phyloP scores from a whole-genome alignment of 176 grass and related monocot species.

The Bolboschoenus planiculmis region DNA sequence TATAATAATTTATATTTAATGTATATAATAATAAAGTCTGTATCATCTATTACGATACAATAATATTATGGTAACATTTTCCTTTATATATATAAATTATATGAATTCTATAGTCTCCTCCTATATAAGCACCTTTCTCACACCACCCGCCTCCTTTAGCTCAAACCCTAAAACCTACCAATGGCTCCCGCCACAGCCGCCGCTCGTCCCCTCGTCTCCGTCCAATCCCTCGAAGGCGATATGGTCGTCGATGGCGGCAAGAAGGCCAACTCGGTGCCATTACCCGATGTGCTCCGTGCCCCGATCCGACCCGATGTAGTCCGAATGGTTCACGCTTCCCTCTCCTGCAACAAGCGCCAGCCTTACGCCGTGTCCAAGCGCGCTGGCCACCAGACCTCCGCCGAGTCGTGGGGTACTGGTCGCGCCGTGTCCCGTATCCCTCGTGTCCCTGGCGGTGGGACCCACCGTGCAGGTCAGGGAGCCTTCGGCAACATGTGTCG shows the following conservation, averaged over 20 bases:
- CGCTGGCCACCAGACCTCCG: conserved; percentile 93
- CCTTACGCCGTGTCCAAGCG: conserved; percentile 83
- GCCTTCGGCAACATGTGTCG: conserved; percentile 94
- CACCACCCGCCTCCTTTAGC: not conserved
- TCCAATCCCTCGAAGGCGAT: conserved; percentile 5
- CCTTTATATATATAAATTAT: too few relatives aligned
- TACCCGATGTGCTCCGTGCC: conserved; percentile 5
- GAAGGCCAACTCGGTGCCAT: not conserved
- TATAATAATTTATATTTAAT: too few relatives aligned
- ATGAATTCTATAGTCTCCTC: too few relatives aligned
- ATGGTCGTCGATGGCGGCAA: conserved; percentile 7
- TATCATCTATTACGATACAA: too few relatives aligned
- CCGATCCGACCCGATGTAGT: conserved; percentile 26
- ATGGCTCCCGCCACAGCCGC: conserved; percentile 14
- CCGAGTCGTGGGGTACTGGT: conserved; percentile 80
- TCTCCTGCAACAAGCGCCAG: conserved; percentile 84
- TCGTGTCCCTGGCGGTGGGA: conserved; percentile 69
- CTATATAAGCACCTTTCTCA: not conserved
- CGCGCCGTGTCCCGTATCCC: conserved; percentile 90
- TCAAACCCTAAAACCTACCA: not conserved
- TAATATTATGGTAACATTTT: too few relatives aligned
- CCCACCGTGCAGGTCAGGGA: conserved; percentile 75
- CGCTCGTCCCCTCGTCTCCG: conserved; percentile 14
- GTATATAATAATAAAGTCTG: too few relatives aligned
- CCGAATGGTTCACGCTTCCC: not conserved